Percentiles rank a stretch among this genome's conserved stretches.
Evolutionary conservation across 2,329 filamentous ascomycete species (phyloP).

Genomic region (Penicillium sp.): DNA sequence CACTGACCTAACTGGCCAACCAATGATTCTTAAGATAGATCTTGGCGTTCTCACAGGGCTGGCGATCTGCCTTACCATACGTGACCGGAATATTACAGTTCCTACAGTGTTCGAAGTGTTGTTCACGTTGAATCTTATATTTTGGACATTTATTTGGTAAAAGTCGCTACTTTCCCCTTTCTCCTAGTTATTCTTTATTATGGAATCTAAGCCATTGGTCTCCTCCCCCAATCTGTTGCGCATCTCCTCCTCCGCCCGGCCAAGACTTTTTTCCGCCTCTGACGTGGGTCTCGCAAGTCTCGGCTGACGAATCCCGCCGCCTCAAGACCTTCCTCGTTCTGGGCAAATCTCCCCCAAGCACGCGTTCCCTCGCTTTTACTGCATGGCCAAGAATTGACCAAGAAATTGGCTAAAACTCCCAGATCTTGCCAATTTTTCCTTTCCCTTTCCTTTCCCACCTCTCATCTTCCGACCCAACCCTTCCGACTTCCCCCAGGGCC

Average conservation of each 20-base stretch:
- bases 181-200: not conserved
- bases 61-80: constrained; percentile 7
- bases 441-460: constrained; percentile 6
- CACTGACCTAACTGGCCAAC: constrained; percentile 3
- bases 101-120: not conserved
- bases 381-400: constrained; percentile 22
- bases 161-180: not conserved
- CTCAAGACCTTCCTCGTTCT: constrained; percentile 17
- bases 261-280: constrained; percentile 23
- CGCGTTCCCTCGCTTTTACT: constrained; percentile 11
- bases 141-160: not conserved
- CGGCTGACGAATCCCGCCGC: constrained; percentile 29
- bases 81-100: constrained; percentile 1
- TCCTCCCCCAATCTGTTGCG: not conserved
- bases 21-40: not conserved
- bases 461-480: not conserved
- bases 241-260: constrained; percentile 16
- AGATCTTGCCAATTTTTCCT: constrained; percentile 4
- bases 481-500: not conserved
- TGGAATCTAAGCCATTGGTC: not conserved
- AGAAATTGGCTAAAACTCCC: constrained; percentile 11
- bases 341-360: constrained; percentile 17
- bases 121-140: not conserved
- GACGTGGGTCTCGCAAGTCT: constrained; percentile 24
- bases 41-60: constrained; percentile 20